Conservation (phyloP, 1,284 basidiomycete genomes). For the Entoloma clypeatum region DNA sequence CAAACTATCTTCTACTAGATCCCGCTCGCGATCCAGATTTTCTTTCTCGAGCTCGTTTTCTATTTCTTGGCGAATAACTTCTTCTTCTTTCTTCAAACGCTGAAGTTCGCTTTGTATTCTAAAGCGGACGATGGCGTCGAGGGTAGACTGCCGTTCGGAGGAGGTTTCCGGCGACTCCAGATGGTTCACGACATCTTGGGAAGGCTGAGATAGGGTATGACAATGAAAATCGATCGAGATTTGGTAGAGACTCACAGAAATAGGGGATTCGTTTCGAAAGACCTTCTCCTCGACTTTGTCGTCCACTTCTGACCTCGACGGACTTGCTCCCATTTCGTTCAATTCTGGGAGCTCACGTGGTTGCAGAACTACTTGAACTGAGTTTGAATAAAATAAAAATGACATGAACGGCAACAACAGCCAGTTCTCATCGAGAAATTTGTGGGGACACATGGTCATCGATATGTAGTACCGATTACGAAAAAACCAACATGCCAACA, state of each 20-base stretch:
- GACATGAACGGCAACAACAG: too few species aligned
- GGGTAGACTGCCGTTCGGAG: conserved; percentile 62
- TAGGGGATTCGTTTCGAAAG: conserved; percentile 58
- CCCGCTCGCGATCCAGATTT: conserved; percentile 69
- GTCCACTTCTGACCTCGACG: conserved; percentile 52
- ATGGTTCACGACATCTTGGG: conserved; percentile 69
- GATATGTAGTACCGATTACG: too few species aligned
- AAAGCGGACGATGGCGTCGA: conserved; percentile 65
- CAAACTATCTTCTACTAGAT: conserved; percentile 42
- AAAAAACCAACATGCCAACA: conserved; percentile 59
- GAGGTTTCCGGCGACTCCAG: conserved; percentile 52
- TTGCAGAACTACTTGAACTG: too few species aligned
- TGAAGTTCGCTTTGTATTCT: conserved; percentile 64
- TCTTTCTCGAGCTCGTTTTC: conserved; percentile 73
- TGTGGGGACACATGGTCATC: too few species aligned
- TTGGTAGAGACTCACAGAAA: conserved; percentile 46
- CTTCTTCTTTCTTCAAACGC: conserved; percentile 62
- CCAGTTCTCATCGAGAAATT: too few species aligned
- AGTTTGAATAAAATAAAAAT: too few species aligned
- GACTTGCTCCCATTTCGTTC: conserved; percentile 59
- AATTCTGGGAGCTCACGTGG: too few species aligned
- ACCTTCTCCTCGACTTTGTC: conserved; percentile 51
- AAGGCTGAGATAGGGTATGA: conserved; percentile 49
- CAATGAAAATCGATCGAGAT: conserved; percentile 3
- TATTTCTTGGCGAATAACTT: conserved; percentile 61